Base-by-base conservation (phyloP, 2,329 filamentous ascomycete species). In the Ophiosphaerella narmari region DNA sequence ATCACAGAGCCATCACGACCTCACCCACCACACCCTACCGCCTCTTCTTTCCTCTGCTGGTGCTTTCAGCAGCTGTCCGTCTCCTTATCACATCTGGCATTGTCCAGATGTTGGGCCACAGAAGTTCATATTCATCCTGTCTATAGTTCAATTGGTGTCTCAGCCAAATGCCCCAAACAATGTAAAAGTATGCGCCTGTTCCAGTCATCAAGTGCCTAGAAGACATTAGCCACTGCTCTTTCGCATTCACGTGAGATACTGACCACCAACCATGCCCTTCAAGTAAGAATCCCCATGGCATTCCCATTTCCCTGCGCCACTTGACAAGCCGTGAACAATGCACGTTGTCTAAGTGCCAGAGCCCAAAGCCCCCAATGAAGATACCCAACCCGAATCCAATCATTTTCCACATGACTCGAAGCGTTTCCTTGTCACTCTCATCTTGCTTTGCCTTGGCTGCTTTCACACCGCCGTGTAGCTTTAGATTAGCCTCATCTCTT, bases 161-260 rank as follows among this genome's bases (percentile, higher is more conserved):
- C 14, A 94, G 79, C 87, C 89, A 93, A 23, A 92, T 85, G 12
- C 89, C 87, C 90, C 90, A 95, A 12, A 85, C 78, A 60, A 95
- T 90, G 68, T 93, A 91, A 67, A 87, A 88, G 72, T 95, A 95
- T 13, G 90, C 90, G 69, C 90, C 90, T 32, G 87, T 78, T 11
- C 90, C 90, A 0, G 90, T 94, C 81, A 93, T 86, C 33, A 93
- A 66, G 74, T 93, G 90, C 88, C 87, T 81, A 45, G 80, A 46
- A 8, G 9, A 9, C 18, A 24, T 52, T 46, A 66, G 52, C 59
- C 43, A 36, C 44, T 12, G n/a, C 29, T 16, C 6, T 29, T 6
- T 33, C 13, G 9, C 31, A 3, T 18, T n/a, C 9, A 13, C 12
- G 34, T 12, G 11, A 31, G 52, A 37, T 49, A 72, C 80, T 72